Evolutionary conservation across 495 filamentous ascomycete species (phyloP).

Genomic region (Lepraria neglecta): DNA sequence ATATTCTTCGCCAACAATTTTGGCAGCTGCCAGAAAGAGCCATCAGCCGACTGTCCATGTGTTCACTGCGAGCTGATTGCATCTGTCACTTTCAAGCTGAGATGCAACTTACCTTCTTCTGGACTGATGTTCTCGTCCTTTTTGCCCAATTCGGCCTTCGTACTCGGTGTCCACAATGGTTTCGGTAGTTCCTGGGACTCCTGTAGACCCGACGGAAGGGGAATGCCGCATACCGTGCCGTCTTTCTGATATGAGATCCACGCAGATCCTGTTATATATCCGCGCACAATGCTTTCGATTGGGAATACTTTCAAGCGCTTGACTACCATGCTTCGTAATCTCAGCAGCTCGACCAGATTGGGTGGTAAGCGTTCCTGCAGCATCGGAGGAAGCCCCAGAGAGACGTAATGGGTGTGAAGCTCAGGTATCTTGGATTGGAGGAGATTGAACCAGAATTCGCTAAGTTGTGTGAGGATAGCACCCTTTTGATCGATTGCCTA

Average conservation of each 20-base stretch:
- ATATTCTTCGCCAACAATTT: constrained; percentile 67
- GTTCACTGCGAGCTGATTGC: too few relatives aligned
- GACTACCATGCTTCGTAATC: constrained; percentile 21
- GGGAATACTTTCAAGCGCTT: constrained; percentile 51
- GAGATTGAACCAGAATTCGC: constrained; percentile 77
- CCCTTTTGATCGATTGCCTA: constrained; percentile 60
- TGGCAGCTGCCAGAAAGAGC: constrained; percentile 40
- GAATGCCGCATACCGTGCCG: constrained; percentile 77
- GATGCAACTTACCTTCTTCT: constrained; percentile 39
- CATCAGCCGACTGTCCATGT: constrained; percentile 10
- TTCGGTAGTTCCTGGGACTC: constrained; percentile 65
- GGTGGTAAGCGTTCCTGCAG: constrained; percentile 44
- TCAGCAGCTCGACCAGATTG: constrained; percentile 33
- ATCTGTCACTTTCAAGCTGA: constrained; percentile 2
- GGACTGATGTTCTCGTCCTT: constrained; percentile 90
- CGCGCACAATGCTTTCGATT: constrained; percentile 84
- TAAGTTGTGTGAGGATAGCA: constrained; percentile 73
- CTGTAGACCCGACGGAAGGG: constrained; percentile 57
- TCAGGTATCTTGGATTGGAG: constrained; percentile 58
- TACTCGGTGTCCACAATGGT: constrained; percentile 82
- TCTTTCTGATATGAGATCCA: constrained; percentile 73
- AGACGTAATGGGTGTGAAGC: constrained; percentile 71
- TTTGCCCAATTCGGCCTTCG: constrained; percentile 77
- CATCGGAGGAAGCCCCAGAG: constrained; percentile 55
- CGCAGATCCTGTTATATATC: constrained; percentile 89